phyloP scores from a whole-genome alignment of 169 alveolate genomes.

The Eimeria necatrix region DNA sequence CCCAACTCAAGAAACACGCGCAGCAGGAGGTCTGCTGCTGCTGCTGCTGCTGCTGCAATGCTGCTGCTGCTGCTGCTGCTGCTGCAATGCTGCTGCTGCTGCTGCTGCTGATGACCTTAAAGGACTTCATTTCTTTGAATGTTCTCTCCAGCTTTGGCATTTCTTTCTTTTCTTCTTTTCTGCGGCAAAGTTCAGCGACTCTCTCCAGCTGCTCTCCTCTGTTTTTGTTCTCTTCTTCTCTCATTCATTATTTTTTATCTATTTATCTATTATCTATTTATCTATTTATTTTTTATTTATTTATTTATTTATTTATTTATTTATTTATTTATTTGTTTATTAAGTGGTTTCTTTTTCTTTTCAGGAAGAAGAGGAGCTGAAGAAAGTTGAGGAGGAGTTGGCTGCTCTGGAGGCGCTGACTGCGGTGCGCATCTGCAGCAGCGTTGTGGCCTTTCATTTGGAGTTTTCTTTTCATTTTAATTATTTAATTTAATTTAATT shows the following conservation, averaged over 20 bases:
- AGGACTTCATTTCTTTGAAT: too few relatives aligned
- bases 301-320: too few relatives aligned
- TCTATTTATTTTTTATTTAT: too few relatives aligned
- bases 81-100: background rate
- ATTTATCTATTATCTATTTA: background rate
- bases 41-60: background rate
- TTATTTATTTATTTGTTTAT: too few relatives aligned
- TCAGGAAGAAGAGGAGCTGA: constrained; percentile 88
- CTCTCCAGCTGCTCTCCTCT: too few relatives aligned
- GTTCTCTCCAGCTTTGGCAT: too few relatives aligned
- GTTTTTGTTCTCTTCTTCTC: background rate
- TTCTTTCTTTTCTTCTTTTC: too few relatives aligned
- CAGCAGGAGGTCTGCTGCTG: background rate
- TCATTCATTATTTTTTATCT: background rate
- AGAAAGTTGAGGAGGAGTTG: constrained; percentile 85
- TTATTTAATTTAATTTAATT: too few relatives aligned
- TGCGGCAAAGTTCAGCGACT: too few relatives aligned
- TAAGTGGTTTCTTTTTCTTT: background rate
- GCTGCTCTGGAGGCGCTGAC: constrained; percentile 51
- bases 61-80: background rate
- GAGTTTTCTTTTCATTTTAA: too few relatives aligned
- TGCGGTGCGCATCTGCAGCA: background rate
- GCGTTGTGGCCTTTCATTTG: background rate
- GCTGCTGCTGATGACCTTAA: background rate
- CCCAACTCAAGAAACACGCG: background rate